A percentile compares a stretch with the other conserved stretches of the same genome.
phyloP scores from a whole-genome alignment of 1,139 yeast species.

The Candida glucosophila region DNA sequence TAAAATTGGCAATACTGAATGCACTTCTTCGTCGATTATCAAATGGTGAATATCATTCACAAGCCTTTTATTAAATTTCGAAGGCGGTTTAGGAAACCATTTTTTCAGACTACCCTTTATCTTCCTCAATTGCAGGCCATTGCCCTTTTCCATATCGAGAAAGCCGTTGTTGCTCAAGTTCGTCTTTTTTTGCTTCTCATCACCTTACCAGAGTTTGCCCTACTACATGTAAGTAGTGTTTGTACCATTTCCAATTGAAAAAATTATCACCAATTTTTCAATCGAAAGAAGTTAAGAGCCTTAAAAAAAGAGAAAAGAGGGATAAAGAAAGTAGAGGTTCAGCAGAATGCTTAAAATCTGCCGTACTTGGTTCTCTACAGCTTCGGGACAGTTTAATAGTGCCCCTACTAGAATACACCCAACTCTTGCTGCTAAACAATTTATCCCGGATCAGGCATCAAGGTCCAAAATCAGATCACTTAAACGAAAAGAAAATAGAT shows the following conservation, averaged over 20 bases:
- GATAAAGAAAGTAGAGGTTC: background rate
- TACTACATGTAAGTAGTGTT: background rate
- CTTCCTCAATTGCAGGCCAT: constrained; percentile 3
- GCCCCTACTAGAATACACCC: constrained; percentile 14
- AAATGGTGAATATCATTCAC: constrained; percentile 15
- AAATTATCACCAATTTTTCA: constrained; percentile 1
- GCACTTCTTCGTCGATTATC: constrained; percentile 7
- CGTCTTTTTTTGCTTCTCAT: no score
- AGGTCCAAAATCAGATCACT: constrained; percentile 27
- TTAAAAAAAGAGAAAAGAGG: background rate
- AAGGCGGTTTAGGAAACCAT: constrained; percentile 13
- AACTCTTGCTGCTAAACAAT: constrained; percentile 25
- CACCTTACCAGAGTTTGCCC: no score
- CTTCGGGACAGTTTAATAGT: constrained; percentile 8
- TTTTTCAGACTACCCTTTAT: constrained; percentile 6
- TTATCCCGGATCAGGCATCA: constrained; percentile 17
- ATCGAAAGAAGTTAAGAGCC: constrained; percentile 2
- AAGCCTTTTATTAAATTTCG: constrained; percentile 9
- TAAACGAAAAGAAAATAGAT: constrained; percentile 32
- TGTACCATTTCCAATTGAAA: background rate
- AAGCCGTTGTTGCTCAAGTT: no score
- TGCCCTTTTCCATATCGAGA: constrained; percentile 1
- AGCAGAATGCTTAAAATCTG: constrained; percentile 10
- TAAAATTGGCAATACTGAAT: constrained; percentile 7
- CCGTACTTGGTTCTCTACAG: constrained; percentile 13